Evolutionary conservation across 371 early-diverging fungal species (phyloP), one percentile per base, ranked within the genome.

Genomic region (Mucor irregularis): DNA sequence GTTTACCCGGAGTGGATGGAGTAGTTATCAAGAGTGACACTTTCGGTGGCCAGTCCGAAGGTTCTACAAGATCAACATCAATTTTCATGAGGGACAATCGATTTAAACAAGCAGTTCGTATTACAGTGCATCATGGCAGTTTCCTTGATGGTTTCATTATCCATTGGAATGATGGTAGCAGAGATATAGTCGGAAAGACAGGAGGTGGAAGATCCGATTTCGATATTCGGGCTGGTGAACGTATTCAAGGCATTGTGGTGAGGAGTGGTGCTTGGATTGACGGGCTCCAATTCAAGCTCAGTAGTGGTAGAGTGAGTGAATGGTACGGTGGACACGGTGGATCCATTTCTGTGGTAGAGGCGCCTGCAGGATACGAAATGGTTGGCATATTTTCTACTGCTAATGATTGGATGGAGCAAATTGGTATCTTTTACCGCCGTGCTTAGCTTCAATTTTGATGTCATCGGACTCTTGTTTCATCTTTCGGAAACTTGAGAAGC

Each of bases 281-380:
- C 58, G 86, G 87, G 0, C 29, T 87, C 0, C 81, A 83, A 55
- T 69, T 86, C 49, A 63, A 71, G 28, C 69, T 82, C 1, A 63
- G 59, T n/a, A 60, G 56, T 29, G 84, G 85, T 21, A 62, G 68
- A 21, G 14, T 49, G 16, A 74, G 66, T 43, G 78, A 71, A 10
- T 87, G 87, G 87, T 74, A 59, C 61, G 87, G 87, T 54, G 80
- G 82, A 16, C 37, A 49, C 8, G 84, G 86, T 17, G 87, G 87
- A 0, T 54, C 67, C 2, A 28, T 65, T 5, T 58, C 61, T 11
- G 30, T 65, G 3, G 49, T 84, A 11, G 64, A 68, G 53, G 72
- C 82, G 26, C 81, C 84, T 0, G 29, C 53, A 14, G 81, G 78
- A 0, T 76, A 75, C 64, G 48, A 59, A 42, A 62, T 78, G 56